Evolutionary conservation across 495 filamentous ascomycete species (phyloP).

Genomic region (Lepidopterella palustris): DNA sequence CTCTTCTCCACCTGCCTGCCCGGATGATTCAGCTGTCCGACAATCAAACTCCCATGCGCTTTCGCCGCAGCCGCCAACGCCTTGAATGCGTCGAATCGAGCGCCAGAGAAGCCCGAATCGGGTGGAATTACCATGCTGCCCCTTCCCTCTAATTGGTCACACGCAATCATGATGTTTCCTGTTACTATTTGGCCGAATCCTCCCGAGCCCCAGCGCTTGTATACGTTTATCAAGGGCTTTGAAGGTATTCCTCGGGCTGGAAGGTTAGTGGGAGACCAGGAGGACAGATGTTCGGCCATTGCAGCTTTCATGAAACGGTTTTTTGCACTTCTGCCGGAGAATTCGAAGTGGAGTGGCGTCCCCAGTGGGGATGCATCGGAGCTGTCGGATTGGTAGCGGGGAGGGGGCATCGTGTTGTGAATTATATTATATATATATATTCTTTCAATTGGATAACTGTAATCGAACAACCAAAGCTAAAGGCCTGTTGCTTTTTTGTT

Average conservation of each 20-base stretch:
- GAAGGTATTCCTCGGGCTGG: slow-evolving; percentile 51
- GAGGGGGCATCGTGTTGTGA: slow-evolving; percentile 33
- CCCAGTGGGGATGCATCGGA: slow-evolving; percentile 46
- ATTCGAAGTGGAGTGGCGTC: slow-evolving; percentile 50
- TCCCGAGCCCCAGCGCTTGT: slow-evolving; percentile 54
- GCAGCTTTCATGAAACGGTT: slow-evolving; percentile 61
- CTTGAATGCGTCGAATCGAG: slow-evolving; percentile 54
- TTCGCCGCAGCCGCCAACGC: slow-evolving; percentile 46
- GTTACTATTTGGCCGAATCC: slow-evolving; percentile 52
- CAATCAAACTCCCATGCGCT: slow-evolving; percentile 47
- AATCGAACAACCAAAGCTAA: no score
- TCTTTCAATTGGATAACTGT: no score
- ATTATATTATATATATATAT: no score
- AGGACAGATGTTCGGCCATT: slow-evolving; percentile 55
- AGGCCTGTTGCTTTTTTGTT: no score
- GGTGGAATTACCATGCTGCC: slow-evolving; percentile 54
- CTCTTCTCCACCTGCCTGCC: slow-evolving; percentile 49
- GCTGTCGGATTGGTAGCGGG: slow-evolving; percentile 32
- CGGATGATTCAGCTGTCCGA: slow-evolving; percentile 57
- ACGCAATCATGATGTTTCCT: slow-evolving; percentile 58
- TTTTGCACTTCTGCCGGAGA: slow-evolving; percentile 48
- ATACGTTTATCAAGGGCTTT: slow-evolving; percentile 51
- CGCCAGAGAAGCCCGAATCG: slow-evolving; percentile 42
- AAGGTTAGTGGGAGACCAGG: slow-evolving; percentile 48
- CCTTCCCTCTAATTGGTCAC: slow-evolving; percentile 50